Base-by-base conservation (phyloP, 495 filamentous ascomycete species). In the Neurospora africana region DNA sequence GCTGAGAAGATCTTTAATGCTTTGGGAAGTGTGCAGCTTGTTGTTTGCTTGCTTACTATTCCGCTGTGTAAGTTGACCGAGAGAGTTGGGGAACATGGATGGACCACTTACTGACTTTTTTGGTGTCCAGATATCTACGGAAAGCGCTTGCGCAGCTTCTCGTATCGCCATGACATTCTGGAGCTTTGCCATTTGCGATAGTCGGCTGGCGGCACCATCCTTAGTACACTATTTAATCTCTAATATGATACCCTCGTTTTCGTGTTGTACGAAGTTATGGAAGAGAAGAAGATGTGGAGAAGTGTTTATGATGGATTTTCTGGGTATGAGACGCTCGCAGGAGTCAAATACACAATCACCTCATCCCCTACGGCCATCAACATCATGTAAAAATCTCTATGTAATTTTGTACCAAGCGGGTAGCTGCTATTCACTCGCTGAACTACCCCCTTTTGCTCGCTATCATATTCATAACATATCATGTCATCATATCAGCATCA, bases 1-100 rank as follows among this genome's bases (percentile, higher is more conserved):
- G 84, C 84, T 13, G 86, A 87, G 0, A 78, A 76, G 7, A 39
- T 82, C 0, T 96, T 98, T 82, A 87, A 90, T 69, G 84, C 87
- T 23, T 83, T 97, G 68, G 90, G 87, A 13, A 91, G 89, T 69
- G 87, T 95, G 17, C 93, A 98, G 80, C 84, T 94, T 7, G 89
- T 83, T 1, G 82, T 95, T 35, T 95, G 92, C 77, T 77, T 90
- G 71, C 76, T 92, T 73, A 91, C 85, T 69, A 85, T 97, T 72
- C 90, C 92, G 8, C 90, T 97, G 91, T 97, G 82, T 84, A 81
- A 78, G 82, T 76, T 35, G 53, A 65, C 2, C 1, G 27, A 33
- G 1, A 15, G 0, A 30, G 0, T 33, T 61, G 1, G 15, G 15
- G 21, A 1, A 19, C 6, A 15, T 61, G 23, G 13, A 33, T 33